Evolutionary conservation across 2,329 filamentous ascomycete species (phyloP), one percentile per base, ranked within the genome.

Genomic region (Teratosphaeriaceae sp.): DNA sequence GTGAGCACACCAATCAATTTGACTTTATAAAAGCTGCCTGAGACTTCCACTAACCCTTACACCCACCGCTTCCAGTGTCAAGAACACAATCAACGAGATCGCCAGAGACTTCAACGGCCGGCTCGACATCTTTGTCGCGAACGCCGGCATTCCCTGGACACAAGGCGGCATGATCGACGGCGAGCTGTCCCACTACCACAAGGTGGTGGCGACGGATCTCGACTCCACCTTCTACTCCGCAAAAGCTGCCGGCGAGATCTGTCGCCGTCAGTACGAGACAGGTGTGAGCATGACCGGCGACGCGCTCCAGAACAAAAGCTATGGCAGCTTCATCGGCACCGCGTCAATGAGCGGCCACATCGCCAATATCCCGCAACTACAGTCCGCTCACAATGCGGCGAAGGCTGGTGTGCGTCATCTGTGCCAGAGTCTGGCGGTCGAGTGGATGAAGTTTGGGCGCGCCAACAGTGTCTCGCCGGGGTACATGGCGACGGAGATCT

Each of bases 211-310:
- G 36, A 82, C 84, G 38, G 85, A 92, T 62, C 65, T 90, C 12
- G 83, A 87, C 61, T 82, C 84, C 39, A 83, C 83, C 30, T 88
- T 84, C 66, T 90, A 85, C 73, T 86, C 80, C 58, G 85, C 84
- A 27, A 76, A 76, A 55, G 80, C 78, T 0, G 84, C 84, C 0
- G 85, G 80, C 6, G 67, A 72, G 38, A 78, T 86, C 62, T 90
- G 82, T 71, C 69, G 80, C 36, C 71, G 81, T 22, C 84, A 88
- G 62, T 82, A 82, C 68, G 67, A 75, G 46, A 79, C 86, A n/a
- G n/a, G n/a, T 0, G 78, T 79, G 20, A 52, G 39, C 27, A 20
- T 48, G 38, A 40, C 42, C 5, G 67, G 67, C 34, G 61, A 78
- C 59, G 72, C 50, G 27, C 44, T 61, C 20, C 27, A 53, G 27